Base-by-base conservation (phyloP, 352 stramenopile species). In the Phytophthora pinifolia region DNA sequence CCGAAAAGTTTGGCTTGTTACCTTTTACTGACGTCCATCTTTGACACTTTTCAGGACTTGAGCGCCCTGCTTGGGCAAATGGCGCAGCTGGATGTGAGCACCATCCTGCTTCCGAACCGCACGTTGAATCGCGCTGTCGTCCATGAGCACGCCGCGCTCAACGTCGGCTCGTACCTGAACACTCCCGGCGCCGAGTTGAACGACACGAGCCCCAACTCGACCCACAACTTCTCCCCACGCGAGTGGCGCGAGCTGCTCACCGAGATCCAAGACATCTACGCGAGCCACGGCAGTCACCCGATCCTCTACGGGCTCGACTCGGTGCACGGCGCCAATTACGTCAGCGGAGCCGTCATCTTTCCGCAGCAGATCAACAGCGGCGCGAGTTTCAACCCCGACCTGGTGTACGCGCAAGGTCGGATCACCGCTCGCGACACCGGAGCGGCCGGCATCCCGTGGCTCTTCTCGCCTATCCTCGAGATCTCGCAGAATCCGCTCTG, bases 81-180 rank as follows among this genome's bases (percentile, higher is more conserved):
- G 88, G 80, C 84, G 10, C 92, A 98, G 69, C 71, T 98, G 9
- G 89, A 97, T 29, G 79, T 97, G 29, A 84, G 75, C 54, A 75
- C 81, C 6, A 76, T 97, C 15, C 43, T 97, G 25, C 60, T 78
- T 37, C 46, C 72, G 2, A 78, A 96, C 48, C 65, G 68, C 34
- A 83, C 76, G 9, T 57, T 92, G 17, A 87, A 96, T 37, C 54
- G 67, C 46, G 73, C 70, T 18, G 54, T 81, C 5, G 72, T 96
- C 25, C 70, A 77, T 37, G 47, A 81, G 13, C 88, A 90, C 38
- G 88, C 87, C 2, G 64, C 75, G 46, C 70, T 94, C 18, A 88
- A 94, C 17, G 68, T 97, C 43, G 92, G 92, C 10, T 97, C 87
- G 31, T 94, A 97, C 49, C 65, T 98, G 18, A 97, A 97, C 60